Percentiles rank a stretch among this genome's conserved stretches.
Evolutionary conservation across 345 rosid species (phyloP).

Genomic region (Psidium guajava): DNA sequence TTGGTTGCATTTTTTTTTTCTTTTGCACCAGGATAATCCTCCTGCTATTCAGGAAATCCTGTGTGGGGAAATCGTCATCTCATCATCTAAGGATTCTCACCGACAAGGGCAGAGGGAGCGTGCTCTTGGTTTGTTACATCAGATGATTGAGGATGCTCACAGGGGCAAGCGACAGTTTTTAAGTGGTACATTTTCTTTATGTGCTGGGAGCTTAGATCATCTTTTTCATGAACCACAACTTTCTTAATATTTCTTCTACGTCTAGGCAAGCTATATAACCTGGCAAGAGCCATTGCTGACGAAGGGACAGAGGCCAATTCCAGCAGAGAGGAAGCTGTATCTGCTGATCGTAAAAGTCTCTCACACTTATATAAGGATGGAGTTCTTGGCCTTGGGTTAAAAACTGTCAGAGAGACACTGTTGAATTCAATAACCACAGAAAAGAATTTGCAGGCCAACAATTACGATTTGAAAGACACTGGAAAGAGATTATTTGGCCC

Average conservation of each 20-base stretch:
- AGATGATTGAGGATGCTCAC: slow-evolving; percentile 98
- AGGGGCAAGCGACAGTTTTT: slow-evolving; percentile 93
- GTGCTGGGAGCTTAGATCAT: background rate
- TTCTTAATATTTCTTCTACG: slow-evolving; percentile 11
- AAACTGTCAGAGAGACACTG: slow-evolving; percentile 35
- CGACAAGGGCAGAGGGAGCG: slow-evolving; percentile 85
- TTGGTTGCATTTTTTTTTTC: background rate
- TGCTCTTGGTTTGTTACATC: slow-evolving; percentile 78
- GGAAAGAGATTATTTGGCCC: slow-evolving; percentile 78
- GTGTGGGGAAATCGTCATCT: slow-evolving; percentile 45
- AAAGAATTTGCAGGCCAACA: slow-evolving; percentile 30
- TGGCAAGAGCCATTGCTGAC: slow-evolving; percentile 90
- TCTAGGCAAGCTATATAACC: slow-evolving; percentile 90
- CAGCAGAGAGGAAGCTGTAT: slow-evolving; percentile 34
- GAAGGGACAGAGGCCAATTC: slow-evolving; percentile 60
- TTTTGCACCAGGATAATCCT: slow-evolving; percentile 45
- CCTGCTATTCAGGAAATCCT: slow-evolving; percentile 56
- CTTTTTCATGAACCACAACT: background rate
- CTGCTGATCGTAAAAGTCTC: slow-evolving; percentile 24
- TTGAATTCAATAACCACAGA: slow-evolving; percentile 35
- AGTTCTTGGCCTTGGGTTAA: slow-evolving; percentile 87
- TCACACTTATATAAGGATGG: slow-evolving; percentile 48
- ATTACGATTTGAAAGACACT: slow-evolving; percentile 54
- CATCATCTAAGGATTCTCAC: slow-evolving; percentile 55
- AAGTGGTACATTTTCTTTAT: slow-evolving; percentile 47